A percentile compares a stretch with the other conserved stretches of the same genome.
phyloP scores from a whole-genome alignment of 2,329 filamentous ascomycete species.

The Penicillium palitans region DNA sequence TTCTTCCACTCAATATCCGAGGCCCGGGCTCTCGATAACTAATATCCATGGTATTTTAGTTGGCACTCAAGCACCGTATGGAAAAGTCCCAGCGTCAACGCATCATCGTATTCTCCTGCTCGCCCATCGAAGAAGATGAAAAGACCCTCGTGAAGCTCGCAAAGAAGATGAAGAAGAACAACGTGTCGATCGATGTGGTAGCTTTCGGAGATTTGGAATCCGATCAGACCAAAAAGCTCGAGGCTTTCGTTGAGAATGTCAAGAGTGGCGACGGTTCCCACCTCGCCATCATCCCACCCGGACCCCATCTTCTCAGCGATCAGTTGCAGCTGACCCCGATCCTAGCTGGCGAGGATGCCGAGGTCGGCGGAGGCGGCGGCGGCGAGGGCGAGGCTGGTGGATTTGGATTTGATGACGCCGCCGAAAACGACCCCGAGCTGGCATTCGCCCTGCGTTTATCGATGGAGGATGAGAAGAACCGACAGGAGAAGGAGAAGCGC shows the following conservation, averaged over 20 bases:
- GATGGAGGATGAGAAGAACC: constrained; percentile 95
- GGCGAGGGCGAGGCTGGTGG: constrained; percentile 56
- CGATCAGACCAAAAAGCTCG: constrained; percentile 83
- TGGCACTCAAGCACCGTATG: constrained; percentile 95
- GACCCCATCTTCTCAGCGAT: constrained; percentile 88
- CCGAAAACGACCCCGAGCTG: constrained; percentile 80
- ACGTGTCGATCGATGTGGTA: constrained; percentile 89
- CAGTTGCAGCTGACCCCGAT: constrained; percentile 88
- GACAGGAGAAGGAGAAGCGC: constrained; percentile 81
- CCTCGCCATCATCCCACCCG: constrained; percentile 85
- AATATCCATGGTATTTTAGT: constrained; percentile 52
- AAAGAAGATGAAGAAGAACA: constrained; percentile 99
- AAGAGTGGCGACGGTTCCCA: constrained; percentile 90
- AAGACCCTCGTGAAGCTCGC: constrained; percentile 85
- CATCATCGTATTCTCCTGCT: constrained; percentile 96
- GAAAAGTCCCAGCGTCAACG: constrained; percentile 96
- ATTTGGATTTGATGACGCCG: constrained; percentile 79
- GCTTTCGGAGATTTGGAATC: constrained; percentile 92
- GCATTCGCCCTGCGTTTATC: constrained; percentile 94
- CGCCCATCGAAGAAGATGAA: constrained; percentile 83
- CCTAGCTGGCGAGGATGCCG: constrained; percentile 75
- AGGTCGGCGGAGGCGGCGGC: constrained; percentile 47
- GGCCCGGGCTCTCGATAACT: constrained; percentile 12
- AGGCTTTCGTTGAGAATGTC: constrained; percentile 89
- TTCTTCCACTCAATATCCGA: constrained; percentile 11